Evolutionary conservation across 768 basidiomycete genomes (phyloP).

Genomic region (Clavulina sp.): DNA sequence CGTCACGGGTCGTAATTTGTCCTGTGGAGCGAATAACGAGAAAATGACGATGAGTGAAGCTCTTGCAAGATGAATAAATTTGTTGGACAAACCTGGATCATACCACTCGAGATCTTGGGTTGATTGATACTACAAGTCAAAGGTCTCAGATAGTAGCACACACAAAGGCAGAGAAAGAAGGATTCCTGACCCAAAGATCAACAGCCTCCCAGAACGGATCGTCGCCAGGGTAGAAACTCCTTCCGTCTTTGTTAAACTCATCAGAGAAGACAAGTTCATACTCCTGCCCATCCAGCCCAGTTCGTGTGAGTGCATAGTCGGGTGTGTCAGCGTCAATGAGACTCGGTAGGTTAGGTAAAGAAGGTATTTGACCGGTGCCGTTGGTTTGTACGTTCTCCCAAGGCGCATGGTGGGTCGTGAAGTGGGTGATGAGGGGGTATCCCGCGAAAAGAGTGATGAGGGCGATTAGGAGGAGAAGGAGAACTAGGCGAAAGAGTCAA

Average conservation of each 20-base stretch:
- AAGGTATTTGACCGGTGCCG: constrained; percentile 45
- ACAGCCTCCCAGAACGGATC: constrained; percentile 84
- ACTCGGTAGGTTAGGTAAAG: constrained; percentile 36
- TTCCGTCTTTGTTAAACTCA: constrained; percentile 67
- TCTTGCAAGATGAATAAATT: not conserved
- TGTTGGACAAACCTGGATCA: constrained; percentile 27
- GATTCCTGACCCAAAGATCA: constrained; percentile 28
- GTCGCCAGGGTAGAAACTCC: constrained; percentile 74
- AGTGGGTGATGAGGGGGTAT: constrained; percentile 54
- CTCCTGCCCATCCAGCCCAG: constrained; percentile 37
- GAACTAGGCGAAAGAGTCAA: too few relatives aligned
- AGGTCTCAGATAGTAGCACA: constrained; percentile 14
- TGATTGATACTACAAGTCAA: constrained; percentile 45
- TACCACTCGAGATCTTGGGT: constrained; percentile 66
- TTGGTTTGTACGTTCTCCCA: constrained; percentile 62
- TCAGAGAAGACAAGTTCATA: constrained; percentile 71
- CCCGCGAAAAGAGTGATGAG: constrained; percentile 63
- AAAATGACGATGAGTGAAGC: not conserved
- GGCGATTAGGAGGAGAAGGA: constrained; percentile 40
- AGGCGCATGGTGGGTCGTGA: constrained; percentile 20
- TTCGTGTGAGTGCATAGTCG: constrained; percentile 31
- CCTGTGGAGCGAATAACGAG: constrained; percentile 63
- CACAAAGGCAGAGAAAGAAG: not conserved
- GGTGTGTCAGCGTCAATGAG: constrained; percentile 70
- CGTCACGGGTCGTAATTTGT: constrained; percentile 54